Conservation (phyloP, 768 basidiomycete genomes). For the Tulasnella sp. region DNA sequence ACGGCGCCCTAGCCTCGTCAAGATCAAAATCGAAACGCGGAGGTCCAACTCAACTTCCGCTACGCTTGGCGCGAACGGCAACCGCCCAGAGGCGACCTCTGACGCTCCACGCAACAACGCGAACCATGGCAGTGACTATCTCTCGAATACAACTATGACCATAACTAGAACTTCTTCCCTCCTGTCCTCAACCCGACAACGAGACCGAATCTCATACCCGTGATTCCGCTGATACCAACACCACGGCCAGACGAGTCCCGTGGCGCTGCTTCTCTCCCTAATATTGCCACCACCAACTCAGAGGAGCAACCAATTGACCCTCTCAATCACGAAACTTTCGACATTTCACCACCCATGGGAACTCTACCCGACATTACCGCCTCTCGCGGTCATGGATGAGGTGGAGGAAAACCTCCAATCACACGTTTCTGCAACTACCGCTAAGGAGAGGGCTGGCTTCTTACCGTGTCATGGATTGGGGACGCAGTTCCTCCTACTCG, state of each 20-base stretch:
- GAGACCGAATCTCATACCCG: background rate
- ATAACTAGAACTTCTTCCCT: background rate
- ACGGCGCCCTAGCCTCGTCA: background rate
- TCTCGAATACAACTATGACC: background rate
- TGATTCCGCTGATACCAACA: background rate
- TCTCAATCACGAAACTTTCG: background rate
- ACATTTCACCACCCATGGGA: conserved; percentile 29
- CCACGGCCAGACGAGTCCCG: background rate
- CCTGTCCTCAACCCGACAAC: background rate
- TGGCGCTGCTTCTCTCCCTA: background rate
- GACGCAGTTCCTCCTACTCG: conserved; percentile 48
- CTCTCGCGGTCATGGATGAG: conserved; percentile 88
- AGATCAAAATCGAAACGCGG: background rate
- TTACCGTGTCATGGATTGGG: background rate
- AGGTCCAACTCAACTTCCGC: too few species aligned
- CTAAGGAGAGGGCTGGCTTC: background rate
- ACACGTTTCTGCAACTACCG: conserved; percentile 56
- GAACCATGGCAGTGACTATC: background rate
- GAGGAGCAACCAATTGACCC: background rate
- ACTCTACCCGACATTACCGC: conserved; percentile 3
- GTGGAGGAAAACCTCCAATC: conserved; percentile 96
- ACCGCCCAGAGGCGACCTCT: too few species aligned
- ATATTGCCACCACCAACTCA: background rate
- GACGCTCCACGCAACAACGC: background rate
- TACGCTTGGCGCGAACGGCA: too few species aligned